Evolutionary conservation across 306 rosid species (phyloP), one percentile per base, ranked within the genome.

Genomic region (Sindora glabra): DNA sequence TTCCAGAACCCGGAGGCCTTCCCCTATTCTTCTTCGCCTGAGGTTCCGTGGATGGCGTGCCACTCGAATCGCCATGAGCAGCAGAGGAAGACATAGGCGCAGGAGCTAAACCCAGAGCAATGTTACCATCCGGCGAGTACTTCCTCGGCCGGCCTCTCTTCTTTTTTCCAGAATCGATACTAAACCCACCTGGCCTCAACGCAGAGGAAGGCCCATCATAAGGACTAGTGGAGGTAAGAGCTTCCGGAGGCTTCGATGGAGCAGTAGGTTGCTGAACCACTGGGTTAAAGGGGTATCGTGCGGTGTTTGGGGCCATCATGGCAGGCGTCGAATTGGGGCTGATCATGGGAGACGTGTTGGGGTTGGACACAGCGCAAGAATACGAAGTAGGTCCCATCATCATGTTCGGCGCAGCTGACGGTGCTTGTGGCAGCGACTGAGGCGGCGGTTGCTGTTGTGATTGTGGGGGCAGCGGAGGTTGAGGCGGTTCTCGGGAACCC

Each of bases 61-160:
- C 89, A 9, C 76, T 57, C 0, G 85, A 78, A 18, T 85, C 94
- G 0, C 77, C 83, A 8, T 64, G 85, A n/a, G 48, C 77, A 10
- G 76, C 62, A 18, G 94, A 63, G 1, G 92, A 53, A 33, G 83
- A 18, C 17, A 81, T 41, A 22, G 78, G 77, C 1, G 84, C 64
- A 0, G 97, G 81, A 2, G 80, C 58, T 49, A 84, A 56, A 8
- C 83, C 94, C 74, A 86, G 58, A 2, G 86, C 86, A 74, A 84
- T 90, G 83, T 74, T 79, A 39, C 84, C 95, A 8, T 86, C 95
- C 0, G 86, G 80, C 7, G 88, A 80, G 64, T 82, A 78, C 66
- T 90, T 90, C 30, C 90, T 78, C 1, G 97, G 97, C 7, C 97
- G 76, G n/a, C 97, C 97, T n/a, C 97, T 79, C 80, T 82, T 90